Conservation (phyloP, 2,329 filamentous ascomycete species). For the Cladophialophora immunda region DNA sequence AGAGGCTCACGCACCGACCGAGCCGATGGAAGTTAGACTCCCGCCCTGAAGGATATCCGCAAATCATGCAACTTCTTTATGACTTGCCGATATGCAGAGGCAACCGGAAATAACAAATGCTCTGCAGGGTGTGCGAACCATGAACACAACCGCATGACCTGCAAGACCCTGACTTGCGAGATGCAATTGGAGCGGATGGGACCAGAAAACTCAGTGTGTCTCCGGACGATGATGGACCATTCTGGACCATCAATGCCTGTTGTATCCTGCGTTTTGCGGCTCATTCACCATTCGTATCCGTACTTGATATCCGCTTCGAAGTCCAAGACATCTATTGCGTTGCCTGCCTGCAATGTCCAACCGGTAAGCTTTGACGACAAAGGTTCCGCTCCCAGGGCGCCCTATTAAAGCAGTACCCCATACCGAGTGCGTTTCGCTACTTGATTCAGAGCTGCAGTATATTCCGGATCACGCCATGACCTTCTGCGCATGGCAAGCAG, state of each 20-base stretch:
- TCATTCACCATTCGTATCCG: background rate
- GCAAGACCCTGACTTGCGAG: conserved; percentile 1
- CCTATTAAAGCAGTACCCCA: background rate
- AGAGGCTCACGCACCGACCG: background rate
- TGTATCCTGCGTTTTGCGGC: background rate
- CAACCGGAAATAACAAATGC: background rate
- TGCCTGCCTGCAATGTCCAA: background rate
- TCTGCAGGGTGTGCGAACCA: background rate
- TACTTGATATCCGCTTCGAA: background rate
- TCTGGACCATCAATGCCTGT: background rate
- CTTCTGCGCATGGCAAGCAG: background rate
- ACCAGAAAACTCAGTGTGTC: background rate
- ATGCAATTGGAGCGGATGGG: background rate
- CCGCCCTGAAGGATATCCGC: conserved; percentile 1
- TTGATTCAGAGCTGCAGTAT: background rate
- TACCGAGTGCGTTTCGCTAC: background rate
- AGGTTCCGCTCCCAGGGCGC: background rate
- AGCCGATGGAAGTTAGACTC: background rate
- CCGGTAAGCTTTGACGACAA: background rate
- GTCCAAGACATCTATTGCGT: background rate
- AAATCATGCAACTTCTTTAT: conserved; percentile 2
- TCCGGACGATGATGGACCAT: background rate
- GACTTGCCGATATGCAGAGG: conserved; percentile 3
- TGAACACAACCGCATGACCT: conserved; percentile 4
- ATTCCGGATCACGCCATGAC: background rate